These are phyloP conservation scores for Echium plantagineum DNA, from an alignment of 257 asterid genomes.

Conservation along the genomic window DNA sequence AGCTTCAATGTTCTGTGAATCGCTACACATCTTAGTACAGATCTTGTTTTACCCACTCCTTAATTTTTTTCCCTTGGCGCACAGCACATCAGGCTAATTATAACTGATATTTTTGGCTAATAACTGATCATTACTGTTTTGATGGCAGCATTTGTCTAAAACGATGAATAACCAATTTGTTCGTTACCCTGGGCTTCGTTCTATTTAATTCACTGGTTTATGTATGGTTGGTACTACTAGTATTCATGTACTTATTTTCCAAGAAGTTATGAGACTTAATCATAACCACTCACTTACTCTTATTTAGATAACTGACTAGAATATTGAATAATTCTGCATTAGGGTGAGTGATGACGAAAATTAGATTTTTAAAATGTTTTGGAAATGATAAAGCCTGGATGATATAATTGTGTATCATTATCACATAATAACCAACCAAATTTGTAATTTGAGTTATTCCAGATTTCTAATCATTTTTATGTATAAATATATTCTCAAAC, in stretches of 20 bases:
- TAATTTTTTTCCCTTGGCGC: no score
- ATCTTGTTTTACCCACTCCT: no score
- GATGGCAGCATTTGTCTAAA: not conserved
- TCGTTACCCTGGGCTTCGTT: not conserved
- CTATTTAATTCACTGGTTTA: not conserved
- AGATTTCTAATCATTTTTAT: not conserved
- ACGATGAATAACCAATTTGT: not conserved
- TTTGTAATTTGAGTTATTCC: not conserved
- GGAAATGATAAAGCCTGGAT: not conserved
- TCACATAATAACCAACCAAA: no score
- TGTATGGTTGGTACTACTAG: not conserved
- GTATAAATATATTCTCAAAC: not conserved
- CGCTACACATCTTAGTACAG: no score
- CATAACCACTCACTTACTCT: not conserved
- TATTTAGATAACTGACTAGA: no score
- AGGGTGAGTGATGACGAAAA: not conserved
- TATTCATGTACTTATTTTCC: no score
- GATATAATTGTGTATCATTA: no score
- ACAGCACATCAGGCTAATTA: no score
- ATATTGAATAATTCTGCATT: not conserved
- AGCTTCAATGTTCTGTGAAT: no score
- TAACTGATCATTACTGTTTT: not conserved
- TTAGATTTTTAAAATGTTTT: not conserved
- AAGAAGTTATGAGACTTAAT: no score
- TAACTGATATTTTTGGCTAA: no score